These are phyloP conservation scores for Psilocybe cubensis DNA, from an alignment of 768 basidiomycete genomes.

Conservation along the genomic window DNA sequence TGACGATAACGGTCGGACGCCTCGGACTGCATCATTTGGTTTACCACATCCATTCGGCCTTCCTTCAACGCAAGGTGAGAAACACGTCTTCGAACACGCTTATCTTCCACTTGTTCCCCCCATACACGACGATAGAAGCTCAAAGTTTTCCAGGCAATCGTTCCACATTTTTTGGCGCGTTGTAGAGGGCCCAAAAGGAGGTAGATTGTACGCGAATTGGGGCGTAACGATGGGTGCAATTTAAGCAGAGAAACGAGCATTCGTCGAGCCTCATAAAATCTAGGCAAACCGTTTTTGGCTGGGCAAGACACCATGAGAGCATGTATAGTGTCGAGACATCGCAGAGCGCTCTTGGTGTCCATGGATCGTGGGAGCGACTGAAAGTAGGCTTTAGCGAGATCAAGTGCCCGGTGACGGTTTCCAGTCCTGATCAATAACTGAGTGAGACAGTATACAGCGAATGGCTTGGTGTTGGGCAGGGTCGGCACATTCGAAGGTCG, in stretches of 20 bases:
- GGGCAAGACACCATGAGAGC: conserved; percentile 44
- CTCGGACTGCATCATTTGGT: conserved; percentile 19
- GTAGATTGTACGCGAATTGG: conserved; percentile 62
- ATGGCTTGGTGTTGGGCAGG: conserved; percentile 39
- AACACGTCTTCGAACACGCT: conserved; percentile 61
- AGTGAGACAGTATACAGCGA: conserved; percentile 48
- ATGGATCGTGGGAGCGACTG: conserved; percentile 48
- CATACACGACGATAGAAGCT: conserved; percentile 52
- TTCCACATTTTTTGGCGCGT: conserved; percentile 53
- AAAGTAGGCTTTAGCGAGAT: conserved; percentile 54
- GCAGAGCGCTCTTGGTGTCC: conserved; percentile 31
- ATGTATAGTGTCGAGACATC: conserved; percentile 59
- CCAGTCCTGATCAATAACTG: conserved; percentile 47
- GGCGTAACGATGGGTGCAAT: conserved; percentile 51
- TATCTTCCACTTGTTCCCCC: conserved; percentile 59
- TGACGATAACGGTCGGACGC: conserved; percentile 7
- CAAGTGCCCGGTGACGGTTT: conserved; percentile 40
- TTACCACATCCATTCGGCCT: conserved; percentile 56
- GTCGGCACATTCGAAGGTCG: conserved; percentile 26
- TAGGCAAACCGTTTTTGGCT: conserved; percentile 39
- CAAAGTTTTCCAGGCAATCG: conserved; percentile 50
- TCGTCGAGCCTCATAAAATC: conserved; percentile 46
- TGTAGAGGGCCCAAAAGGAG: conserved; percentile 59
- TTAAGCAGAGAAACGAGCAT: conserved; percentile 47
- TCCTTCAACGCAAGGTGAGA: conserved; percentile 65